These are phyloP conservation scores for Epichloe gansuensis DNA, from an alignment of 2,329 filamentous ascomycete species.

Conservation along the genomic window DNA sequence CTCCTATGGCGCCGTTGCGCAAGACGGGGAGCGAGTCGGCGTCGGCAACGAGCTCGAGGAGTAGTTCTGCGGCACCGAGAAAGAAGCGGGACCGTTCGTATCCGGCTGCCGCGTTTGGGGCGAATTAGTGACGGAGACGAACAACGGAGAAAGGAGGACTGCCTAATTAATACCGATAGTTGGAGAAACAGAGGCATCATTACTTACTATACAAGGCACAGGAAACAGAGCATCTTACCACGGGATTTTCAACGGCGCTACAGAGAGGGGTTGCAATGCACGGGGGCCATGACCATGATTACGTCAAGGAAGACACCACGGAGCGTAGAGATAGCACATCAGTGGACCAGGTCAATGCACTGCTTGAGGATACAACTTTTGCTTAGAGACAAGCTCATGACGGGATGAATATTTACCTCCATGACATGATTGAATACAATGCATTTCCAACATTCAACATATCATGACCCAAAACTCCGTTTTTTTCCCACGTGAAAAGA, in stretches of 20 bases:
- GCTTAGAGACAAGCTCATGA: neutral
- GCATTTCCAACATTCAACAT: neutral
- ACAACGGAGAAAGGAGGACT: neutral
- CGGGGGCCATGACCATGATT: too few species aligned
- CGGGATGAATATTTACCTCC: neutral
- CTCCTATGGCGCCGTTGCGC: conserved; percentile 16
- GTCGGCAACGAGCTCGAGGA: conserved; percentile 39
- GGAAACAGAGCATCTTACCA: too few species aligned
- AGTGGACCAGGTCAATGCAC: too few species aligned
- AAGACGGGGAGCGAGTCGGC: conserved; percentile 17
- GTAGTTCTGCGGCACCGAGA: conserved; percentile 36
- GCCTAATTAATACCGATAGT: neutral
- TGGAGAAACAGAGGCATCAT: too few species aligned
- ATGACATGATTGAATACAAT: neutral
- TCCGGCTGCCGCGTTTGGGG: conserved; percentile 47
- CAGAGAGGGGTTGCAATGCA: too few species aligned
- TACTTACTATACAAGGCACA: too few species aligned
- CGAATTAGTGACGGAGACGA: neutral
- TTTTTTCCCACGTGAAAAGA: conserved; percentile 1
- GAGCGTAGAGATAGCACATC: too few species aligned
- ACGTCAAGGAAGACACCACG: too few species aligned
- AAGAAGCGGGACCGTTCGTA: conserved; percentile 51
- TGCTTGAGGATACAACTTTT: too few species aligned
- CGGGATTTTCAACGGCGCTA: too few species aligned
- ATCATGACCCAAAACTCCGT: conserved; percentile 2